phyloP scores from a whole-genome alignment of 2,329 filamentous ascomycete species.

The Diplodia seriata region DNA sequence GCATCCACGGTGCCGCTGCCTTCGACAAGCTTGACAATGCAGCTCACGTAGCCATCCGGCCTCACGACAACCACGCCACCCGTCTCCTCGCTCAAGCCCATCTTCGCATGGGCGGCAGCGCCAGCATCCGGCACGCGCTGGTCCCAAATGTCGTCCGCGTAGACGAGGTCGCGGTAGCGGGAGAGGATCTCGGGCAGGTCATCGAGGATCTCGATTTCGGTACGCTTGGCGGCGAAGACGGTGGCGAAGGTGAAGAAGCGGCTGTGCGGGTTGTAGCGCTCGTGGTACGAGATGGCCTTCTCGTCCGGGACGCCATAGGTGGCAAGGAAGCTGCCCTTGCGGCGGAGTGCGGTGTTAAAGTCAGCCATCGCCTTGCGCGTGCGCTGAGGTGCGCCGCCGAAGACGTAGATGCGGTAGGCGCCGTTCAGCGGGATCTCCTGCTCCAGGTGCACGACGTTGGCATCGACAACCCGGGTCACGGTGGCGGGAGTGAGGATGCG shows the following conservation, averaged over 20 bases:
- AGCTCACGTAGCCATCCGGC: conserved; percentile 85
- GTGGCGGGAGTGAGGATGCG: conserved; percentile 78
- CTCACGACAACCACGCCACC: conserved; percentile 84
- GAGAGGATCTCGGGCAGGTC: conserved; percentile 74
- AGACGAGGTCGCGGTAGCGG: conserved; percentile 81
- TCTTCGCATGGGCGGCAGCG: conserved; percentile 83
- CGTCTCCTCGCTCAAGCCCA: conserved; percentile 75
- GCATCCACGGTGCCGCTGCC: conserved; percentile 82
- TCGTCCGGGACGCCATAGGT: conserved; percentile 12
- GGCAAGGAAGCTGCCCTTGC: conserved; percentile 74
- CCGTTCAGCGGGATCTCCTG: conserved; percentile 90
- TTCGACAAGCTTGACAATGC: conserved; percentile 75
- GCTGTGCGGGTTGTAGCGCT: conserved; percentile 84
- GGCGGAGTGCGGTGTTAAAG: conserved; percentile 69
- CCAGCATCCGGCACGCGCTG: conserved; percentile 70
- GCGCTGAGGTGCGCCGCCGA: conserved; percentile 70
- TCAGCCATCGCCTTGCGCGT: conserved; percentile 72
- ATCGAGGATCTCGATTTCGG: conserved; percentile 73
- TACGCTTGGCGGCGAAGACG: conserved; percentile 72
- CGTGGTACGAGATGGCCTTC: conserved; percentile 70
- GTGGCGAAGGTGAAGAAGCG: conserved; percentile 80
- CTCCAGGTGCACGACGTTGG: conserved; percentile 88
- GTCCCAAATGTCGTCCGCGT: conserved; percentile 84
- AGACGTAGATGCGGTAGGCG: conserved; percentile 84
- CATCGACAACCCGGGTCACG: conserved; percentile 85